Conservation (phyloP, 768 basidiomycete species). For the Vararia minispora region DNA sequence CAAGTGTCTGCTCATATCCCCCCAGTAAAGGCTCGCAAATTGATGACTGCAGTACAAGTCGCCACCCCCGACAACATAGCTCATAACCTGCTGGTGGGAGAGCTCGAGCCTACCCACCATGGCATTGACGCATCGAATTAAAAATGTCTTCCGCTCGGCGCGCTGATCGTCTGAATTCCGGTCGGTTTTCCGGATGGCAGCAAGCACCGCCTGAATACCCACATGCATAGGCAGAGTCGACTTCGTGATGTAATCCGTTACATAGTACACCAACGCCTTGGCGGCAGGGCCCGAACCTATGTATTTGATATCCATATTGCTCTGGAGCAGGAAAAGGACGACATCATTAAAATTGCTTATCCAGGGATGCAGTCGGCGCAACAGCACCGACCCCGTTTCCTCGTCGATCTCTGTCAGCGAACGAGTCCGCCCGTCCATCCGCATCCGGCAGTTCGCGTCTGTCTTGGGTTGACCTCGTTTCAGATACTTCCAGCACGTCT, state of each 20-base stretch:
- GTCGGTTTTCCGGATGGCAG: too few species aligned
- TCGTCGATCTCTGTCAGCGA: slow-evolving; percentile 17
- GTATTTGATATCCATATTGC: slow-evolving; percentile 39
- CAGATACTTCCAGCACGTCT: slow-evolving; percentile 29
- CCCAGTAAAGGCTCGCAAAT: too few species aligned
- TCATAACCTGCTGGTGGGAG: too few species aligned
- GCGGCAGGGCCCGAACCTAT: slow-evolving; percentile 29
- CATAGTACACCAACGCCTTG: slow-evolving; percentile 33
- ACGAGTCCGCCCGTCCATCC: slow-evolving; percentile 3
- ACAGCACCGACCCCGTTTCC: slow-evolving; percentile 20
- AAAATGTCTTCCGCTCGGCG: too few species aligned
- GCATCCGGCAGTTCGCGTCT: slow-evolving; percentile 23
- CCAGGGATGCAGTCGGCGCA: slow-evolving; percentile 25
- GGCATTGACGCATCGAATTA: too few species aligned
- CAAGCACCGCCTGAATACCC: background rate
- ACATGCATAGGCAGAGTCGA: slow-evolving; percentile 29
- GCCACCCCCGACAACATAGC: slow-evolving; percentile 28
- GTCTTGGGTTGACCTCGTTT: slow-evolving; percentile 10
- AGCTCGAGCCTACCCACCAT: too few species aligned
- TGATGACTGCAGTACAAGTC: slow-evolving; percentile 32
- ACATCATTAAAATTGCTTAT: slow-evolving; percentile 32
- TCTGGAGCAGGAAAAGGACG: slow-evolving; percentile 15
- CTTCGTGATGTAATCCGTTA: slow-evolving; percentile 40
- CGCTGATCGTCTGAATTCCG: too few species aligned
- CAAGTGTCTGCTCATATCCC: too few species aligned